A percentile compares a stretch with the other conserved stretches of the same genome.
Conservation (phyloP, 768 basidiomycete genomes). For the Termitomyces sp. region DNA sequence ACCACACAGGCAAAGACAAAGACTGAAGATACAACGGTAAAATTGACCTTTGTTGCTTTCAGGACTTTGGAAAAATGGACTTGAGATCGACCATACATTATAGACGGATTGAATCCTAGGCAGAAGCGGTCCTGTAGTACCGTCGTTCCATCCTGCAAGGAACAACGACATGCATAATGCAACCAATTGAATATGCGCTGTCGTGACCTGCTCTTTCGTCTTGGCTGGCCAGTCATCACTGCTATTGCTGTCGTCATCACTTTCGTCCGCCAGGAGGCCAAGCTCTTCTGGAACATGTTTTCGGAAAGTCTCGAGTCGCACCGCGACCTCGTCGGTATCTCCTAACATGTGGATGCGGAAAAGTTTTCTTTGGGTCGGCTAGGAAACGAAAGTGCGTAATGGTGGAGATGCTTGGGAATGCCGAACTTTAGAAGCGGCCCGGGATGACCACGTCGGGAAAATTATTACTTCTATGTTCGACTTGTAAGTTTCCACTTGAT, state of each 20-base stretch:
- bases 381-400: neutral
- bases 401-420: neutral
- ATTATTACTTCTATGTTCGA: neutral
- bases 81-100: constrained; percentile 25
- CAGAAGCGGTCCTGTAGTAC: constrained; percentile 66
- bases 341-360: constrained; percentile 1
- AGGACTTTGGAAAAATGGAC: constrained; percentile 13
- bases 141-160: constrained; percentile 76
- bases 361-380: too few relatives aligned
- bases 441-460: neutral
- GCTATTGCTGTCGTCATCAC: neutral
- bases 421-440: neutral
- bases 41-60: constrained; percentile 34
- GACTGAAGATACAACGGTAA: constrained; percentile 38
- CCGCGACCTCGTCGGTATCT: constrained; percentile 4
- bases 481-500: neutral
- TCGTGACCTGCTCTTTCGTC: constrained; percentile 18
- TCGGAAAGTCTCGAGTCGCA: constrained; percentile 4
- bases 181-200: constrained; percentile 41
- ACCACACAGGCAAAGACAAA: constrained; percentile 36
- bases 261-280: neutral
- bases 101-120: constrained; percentile 64
- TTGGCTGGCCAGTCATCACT: constrained; percentile 2
- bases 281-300: constrained; percentile 10
- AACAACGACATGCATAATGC: constrained; percentile 54